Evolutionary conservation across 192 early-diverging fungal genomes (phyloP), one percentile per base, ranked within the genome.

Genomic region (Backusella tarrabulga): DNA sequence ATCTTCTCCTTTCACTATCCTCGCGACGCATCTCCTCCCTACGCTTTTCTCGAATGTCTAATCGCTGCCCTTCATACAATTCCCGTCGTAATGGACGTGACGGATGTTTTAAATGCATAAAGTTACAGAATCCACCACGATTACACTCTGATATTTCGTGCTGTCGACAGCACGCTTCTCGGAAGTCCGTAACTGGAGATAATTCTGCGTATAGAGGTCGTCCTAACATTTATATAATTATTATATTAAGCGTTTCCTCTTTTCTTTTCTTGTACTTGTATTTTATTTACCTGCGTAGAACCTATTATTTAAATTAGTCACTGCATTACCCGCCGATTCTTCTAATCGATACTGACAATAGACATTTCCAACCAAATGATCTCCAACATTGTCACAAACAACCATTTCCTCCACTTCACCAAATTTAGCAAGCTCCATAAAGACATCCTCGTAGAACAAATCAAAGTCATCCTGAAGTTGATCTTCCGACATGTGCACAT

Each of bases 321-420:
- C 95, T 0, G 97, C 97, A 60, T 94, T 94, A 60, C 92, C 92
- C 2, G 98, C 97, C 78, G 97, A 95, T 80, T 95, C 95, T 84
- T 98, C 97, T 76, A 89, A 92, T 74, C 89, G 89, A 81, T 90
- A 99, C 80, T 95, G 90, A 36, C 92, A 92, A 83, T 99, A 99
- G 34, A 99, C 97, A 79, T 99, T 98, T 8, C 97, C 97, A 50
- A 98, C 92, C 69, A 99, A 87, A 80, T 99, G 98, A 84, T 98
- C 97, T 46, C 98, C 97, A 32, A 96, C 94, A 77, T 99, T 99
- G 85, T 99, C 97, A 80, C 98, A 99, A 6, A 99, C 92, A 76
- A 94, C 92, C 91, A 99, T 93, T 78, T 97, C 96, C 81, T 98
- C 95, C 38, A 98, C 90, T 83, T 98, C 95, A 68, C 97, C 97